Base-by-base conservation (phyloP, 805 yeast genomes). In the Tetrapisispora taiwanensis region DNA sequence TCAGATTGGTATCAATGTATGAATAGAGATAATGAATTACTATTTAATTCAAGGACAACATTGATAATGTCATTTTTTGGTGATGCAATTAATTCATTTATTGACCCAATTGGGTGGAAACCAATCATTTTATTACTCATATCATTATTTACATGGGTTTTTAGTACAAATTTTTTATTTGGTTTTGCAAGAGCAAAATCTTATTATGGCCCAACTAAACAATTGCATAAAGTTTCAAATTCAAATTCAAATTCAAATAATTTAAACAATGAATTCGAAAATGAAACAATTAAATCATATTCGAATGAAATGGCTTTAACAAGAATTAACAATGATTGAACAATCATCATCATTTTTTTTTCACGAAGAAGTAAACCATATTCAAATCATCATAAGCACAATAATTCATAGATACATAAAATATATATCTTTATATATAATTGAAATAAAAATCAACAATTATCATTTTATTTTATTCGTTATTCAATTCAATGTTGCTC, bases 81-180 rank as follows among this genome's bases (percentile, higher is more conserved):
- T 0, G 62, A 75, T 40, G 65, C 82, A 14, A 51, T 81, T 10
- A 79, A 81, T 52, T 74, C 81, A 0, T 67, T 83, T 44, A 68
- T 82, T 17, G 85, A 82, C 50, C 88, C 87, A 0, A 69, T 84
- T 36, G 80, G 85, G 3, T 62, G 72, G 48, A 79, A 81, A 56
- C 75, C 82, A 17, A 66, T 79, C 37, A 30, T 69, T 4, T 69
- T 78, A 3, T 54, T 75, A 12, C 51, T 68, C 4, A 50, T 70
- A 9, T 63, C 61, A 1, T 47, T 71, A 10, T 52, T 70, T 0
- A 64, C 71, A n/a, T 64, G 76, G 65, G 55, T 74, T 17, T 82
- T 80, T 55, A 67, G 74, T 4, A 73, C 79, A 24, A 84, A 84
- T 55, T 78, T 82, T 49, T 60, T 76, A 3, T 75, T 79, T 56